Conservation (phyloP, 305 asterid species). For the Fraxinus sp. region DNA sequence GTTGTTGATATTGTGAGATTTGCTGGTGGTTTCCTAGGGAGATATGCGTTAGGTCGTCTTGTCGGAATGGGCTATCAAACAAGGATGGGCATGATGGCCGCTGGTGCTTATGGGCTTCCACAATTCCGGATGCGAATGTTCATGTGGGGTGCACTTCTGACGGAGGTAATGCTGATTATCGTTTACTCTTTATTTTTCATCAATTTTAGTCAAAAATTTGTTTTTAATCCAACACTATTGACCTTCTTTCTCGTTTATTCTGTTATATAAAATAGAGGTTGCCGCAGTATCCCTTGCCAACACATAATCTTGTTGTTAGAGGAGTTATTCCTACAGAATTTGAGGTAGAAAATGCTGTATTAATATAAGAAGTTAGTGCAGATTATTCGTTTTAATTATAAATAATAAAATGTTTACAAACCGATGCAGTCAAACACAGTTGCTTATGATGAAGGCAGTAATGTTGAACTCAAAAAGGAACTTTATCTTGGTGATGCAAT, state of each 20-base stretch:
- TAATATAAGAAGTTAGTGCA: background rate
- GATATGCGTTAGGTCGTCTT: slow-evolving; percentile 73
- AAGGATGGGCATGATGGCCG: slow-evolving; percentile 82
- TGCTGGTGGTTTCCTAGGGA: slow-evolving; percentile 56
- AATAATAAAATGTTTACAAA: background rate
- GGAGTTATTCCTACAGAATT: slow-evolving; percentile 60
- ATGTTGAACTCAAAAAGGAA: slow-evolving; percentile 29
- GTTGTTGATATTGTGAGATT: slow-evolving; percentile 79
- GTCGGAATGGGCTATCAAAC: slow-evolving; percentile 71
- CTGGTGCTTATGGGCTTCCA: slow-evolving; percentile 87
- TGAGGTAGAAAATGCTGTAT: slow-evolving; percentile 46
- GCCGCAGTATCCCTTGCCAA: slow-evolving; percentile 84
- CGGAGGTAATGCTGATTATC: slow-evolving; percentile 38
- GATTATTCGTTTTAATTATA: background rate
- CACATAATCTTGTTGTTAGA: slow-evolving; percentile 58
- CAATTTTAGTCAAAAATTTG: background rate
- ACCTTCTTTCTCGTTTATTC: background rate
- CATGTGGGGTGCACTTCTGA: slow-evolving; percentile 72
- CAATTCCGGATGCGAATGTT: slow-evolving; percentile 84
- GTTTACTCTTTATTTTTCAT: background rate
- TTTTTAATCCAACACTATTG: background rate
- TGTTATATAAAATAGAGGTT: slow-evolving; percentile 38
- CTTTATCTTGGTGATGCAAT: slow-evolving; percentile 67
- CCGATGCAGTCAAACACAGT: slow-evolving; percentile 52
- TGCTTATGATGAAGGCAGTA: slow-evolving; percentile 45